Evolutionary conservation across 352 stramenopile species (phyloP), one percentile per base, ranked within the genome.

Genomic region (Pilasporangium apinafurcum): DNA sequence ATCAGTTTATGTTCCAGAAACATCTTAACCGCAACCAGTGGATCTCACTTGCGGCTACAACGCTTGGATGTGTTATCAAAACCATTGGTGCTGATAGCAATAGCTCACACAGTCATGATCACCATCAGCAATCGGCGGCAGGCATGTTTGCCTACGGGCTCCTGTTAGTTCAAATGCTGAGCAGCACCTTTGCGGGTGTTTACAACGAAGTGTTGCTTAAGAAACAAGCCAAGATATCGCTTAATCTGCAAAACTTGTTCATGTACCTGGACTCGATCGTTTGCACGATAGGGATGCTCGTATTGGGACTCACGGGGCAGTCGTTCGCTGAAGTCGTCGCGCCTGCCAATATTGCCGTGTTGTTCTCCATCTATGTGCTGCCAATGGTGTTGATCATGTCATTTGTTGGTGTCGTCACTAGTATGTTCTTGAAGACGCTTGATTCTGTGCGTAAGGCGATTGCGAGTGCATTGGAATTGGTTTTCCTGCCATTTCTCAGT

Each of bases 191-290:
- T 53, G 79, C 76, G 1, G 76, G 76, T 5, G 79, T 91, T 9
- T 91, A 91, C 74, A 91, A 88, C 53, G 79, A 91, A 64, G 63
- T 82, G 48, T 50, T 91, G 31, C 67, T 91, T 22, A 91, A 91
- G 61, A 85, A 82, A 26, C 70, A 88, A 47, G 40, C 62, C 28
- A 60, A 67, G 47, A 86, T 87, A 43, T 51, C 76, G 12, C 48
- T 86, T 34, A 87, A 91, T 46, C 49, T 91, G 37, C 79, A 91
- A 52, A 91, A 91, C 42, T 71, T 87, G 38, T 86, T 88, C 52
- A 91, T 91, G 79, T 91, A 91, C 58, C 42, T 81, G 30, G 72
- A 91, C 64, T 91, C 79, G 37, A 85, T 89, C 40, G 38, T 83
- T 6, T 87, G 77, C 37, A 87, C 75, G 1, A 37, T 83, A 31